Evolutionary conservation across 2,329 filamentous ascomycete species (phyloP), one percentile per base, ranked within the genome.

Genomic region (Paracamarosporium sp.): DNA sequence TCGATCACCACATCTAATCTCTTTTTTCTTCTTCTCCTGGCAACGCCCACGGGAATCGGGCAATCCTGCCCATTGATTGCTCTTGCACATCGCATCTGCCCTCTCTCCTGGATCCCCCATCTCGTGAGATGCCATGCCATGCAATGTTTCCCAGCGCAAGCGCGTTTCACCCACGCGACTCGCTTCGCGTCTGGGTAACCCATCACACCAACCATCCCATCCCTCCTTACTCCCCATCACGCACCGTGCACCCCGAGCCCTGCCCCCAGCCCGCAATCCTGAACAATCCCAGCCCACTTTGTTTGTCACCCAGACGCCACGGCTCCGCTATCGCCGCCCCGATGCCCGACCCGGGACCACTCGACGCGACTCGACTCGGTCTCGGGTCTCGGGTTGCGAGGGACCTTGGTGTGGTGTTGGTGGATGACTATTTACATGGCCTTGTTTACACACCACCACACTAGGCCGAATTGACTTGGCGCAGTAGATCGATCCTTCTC

Each of bases 161-260:
- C 24, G 31, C 47, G 47, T 40, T 50, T 50, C 47, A 50, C 47
- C 24, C 47, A 40, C 46, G 33, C 46, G 17, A 5, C 20, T 38
- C 33, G 46, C 24, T 27, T 28, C 31, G 31, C 22, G 31, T 27
- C 28, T 38, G n/a, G n/a, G n/a, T n/a, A n/a, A n/a, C n/a, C n/a
- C n/a, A n/a, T n/a, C n/a, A n/a, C n/a, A n/a, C n/a, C n/a, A n/a
- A n/a, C n/a, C n/a, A n/a, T n/a, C 33, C 30, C 44, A 47, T 25
- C 43, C 43, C 9, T 15, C 22, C 33, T 28, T 7, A 22, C 33
- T 40, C n/a, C 22, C 4, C 13, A n/a, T 11, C 8, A 17, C 31
- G 46, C 46, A 27, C 46, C 12, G 46, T n/a, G 24, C 33, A 22
- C 46, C 33, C 22, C 12, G 22, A 25, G 31, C 31, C 24, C 33